These are phyloP conservation scores for Wallacemonas sp. DNA, from an alignment of 208 protist genomes.

Conservation along the genomic window DNA sequence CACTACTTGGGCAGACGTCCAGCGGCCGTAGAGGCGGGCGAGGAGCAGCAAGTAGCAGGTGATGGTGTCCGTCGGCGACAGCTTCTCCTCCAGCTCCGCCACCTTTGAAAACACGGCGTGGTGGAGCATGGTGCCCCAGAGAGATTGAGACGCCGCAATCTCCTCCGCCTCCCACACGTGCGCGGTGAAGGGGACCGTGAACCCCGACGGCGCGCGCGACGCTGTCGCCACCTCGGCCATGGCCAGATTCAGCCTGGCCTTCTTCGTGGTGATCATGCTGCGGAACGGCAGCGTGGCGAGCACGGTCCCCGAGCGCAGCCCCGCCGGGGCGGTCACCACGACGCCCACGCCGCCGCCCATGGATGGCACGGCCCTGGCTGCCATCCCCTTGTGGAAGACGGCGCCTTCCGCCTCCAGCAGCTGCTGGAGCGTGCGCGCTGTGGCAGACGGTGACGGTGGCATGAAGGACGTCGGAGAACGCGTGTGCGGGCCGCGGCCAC, in stretches of 20 bases:
- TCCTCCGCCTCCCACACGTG: constrained; percentile 4
- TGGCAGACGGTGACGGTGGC: constrained; percentile 9
- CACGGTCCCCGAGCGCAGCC: constrained; percentile 31
- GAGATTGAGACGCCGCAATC: not conserved
- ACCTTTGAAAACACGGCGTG: constrained; percentile 32
- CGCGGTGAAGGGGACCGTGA: not conserved
- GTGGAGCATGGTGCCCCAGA: not conserved
- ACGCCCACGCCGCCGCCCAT: constrained; percentile 91
- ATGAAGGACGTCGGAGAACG: not conserved
- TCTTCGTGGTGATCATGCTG: constrained; percentile 76
- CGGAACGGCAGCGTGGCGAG: constrained; percentile 60
- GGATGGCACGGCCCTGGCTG: constrained; percentile 42
- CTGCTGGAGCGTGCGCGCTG: constrained; percentile 37
- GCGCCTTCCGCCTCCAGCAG: constrained; percentile 72
- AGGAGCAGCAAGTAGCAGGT: constrained; percentile 70
- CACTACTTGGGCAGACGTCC: constrained; percentile 4
- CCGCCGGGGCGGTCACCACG: constrained; percentile 25
- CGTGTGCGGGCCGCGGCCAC: too few species aligned
- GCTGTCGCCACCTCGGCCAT: constrained; percentile 45
- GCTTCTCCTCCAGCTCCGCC: constrained; percentile 29
- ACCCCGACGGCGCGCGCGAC: constrained; percentile 14
- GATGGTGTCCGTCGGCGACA: constrained; percentile 72
- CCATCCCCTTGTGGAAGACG: constrained; percentile 47
- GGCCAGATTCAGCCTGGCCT: constrained; percentile 67
- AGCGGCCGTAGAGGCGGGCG: constrained; percentile 53